Percentiles rank a stretch among this genome's conserved stretches.
Evolutionary conservation across 345 rosid genomes (phyloP).

Genomic region (Pugionium cornutum): DNA sequence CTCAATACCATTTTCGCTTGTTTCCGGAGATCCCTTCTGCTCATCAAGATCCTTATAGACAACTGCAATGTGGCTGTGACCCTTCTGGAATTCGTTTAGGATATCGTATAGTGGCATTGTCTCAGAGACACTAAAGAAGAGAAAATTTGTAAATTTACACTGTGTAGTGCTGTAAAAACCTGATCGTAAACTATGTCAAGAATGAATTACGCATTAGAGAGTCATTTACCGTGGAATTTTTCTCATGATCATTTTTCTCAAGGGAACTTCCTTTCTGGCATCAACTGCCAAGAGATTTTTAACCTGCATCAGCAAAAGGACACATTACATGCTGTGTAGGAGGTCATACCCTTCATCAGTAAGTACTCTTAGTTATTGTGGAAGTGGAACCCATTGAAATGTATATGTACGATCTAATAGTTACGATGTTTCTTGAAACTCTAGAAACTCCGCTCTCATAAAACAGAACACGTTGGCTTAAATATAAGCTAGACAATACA

Average conservation of each 20-base stretch:
- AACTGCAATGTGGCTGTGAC: conserved; percentile 95
- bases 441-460: not conserved
- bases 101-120: conserved; percentile 89
- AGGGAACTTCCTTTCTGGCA: conserved; percentile 65
- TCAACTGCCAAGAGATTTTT: conserved; percentile 88
- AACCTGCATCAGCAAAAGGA: conserved; percentile 48
- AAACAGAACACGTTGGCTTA: not conserved
- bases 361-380: not conserved
- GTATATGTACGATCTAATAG: not conserved
- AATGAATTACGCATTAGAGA: not conserved
- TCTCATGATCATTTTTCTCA: conserved; percentile 81
- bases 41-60: conserved; percentile 71
- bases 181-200: not conserved
- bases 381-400: not conserved
- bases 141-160: not conserved
- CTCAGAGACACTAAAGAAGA: conserved; percentile 64
- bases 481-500: not conserved
- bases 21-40: conserved; percentile 43
- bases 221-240: conserved; percentile 77
- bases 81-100: conserved; percentile 93
- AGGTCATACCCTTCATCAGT: not conserved
- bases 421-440: conserved; percentile 3
- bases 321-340: not conserved
- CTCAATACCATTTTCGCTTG: conserved; percentile 43
- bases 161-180: not conserved